Conservation (phyloP, 1,139 yeast genomes). For the Wickerhamomyces sp. region DNA sequence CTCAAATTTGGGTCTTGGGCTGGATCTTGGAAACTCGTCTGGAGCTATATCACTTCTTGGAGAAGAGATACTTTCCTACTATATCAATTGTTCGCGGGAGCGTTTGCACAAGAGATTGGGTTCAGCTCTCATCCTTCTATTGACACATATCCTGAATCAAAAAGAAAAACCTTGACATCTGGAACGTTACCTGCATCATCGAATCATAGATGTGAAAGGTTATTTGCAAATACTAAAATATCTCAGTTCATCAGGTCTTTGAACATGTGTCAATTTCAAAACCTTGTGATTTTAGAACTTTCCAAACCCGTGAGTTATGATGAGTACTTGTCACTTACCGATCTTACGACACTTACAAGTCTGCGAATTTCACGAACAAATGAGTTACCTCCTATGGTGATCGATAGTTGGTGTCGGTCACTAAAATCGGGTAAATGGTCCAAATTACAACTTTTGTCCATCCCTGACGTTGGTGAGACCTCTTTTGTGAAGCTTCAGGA, state of each 20-base stretch:
- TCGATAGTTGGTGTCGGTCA: constrained; percentile 19
- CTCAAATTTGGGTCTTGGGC: constrained; percentile 20
- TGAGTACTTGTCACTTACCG: constrained; percentile 16
- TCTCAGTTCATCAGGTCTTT: constrained; percentile 10
- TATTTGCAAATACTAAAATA: constrained; percentile 18
- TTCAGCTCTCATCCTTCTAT: constrained; percentile 24
- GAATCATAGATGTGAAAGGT: constrained; percentile 22
- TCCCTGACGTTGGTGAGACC: constrained; percentile 13
- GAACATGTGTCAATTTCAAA: constrained; percentile 11
- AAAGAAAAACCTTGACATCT: constrained; percentile 11
- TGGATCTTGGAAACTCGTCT: constrained; percentile 25
- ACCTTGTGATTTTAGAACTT: constrained; percentile 16
- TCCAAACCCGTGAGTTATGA: constrained; percentile 10
- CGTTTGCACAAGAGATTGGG: constrained; percentile 12
- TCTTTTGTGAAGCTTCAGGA: constrained; percentile 16
- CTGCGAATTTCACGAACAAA: constrained; percentile 11
- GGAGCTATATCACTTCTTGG: constrained; percentile 23
- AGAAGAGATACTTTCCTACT: constrained; percentile 24
- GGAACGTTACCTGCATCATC: constrained; percentile 9
- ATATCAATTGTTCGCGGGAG: constrained; percentile 24
- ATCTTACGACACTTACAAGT: constrained; percentile 13
- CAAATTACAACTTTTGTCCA: constrained; percentile 14
- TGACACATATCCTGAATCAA: constrained; percentile 5
- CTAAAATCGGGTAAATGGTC: constrained; percentile 18
- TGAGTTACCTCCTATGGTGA: constrained; percentile 12